Evolutionary conservation across 2,329 filamentous ascomycete species (phyloP), one percentile per base, ranked within the genome.

Genomic region (Monilinia fructigena): DNA sequence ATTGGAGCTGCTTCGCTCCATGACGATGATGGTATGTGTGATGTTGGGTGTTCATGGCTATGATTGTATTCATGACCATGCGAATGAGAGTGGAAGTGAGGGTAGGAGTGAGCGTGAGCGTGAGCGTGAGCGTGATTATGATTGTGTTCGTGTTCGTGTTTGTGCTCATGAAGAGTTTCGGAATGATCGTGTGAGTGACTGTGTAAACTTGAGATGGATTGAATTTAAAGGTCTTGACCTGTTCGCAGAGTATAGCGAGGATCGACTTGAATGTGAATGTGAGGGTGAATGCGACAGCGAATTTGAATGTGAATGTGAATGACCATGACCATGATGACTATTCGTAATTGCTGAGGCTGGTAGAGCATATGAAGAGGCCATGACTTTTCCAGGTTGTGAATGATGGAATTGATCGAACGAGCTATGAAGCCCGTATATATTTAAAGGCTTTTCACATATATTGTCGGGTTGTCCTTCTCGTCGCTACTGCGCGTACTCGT

Each of bases 331-430:
- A 56, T 67, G 66, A 62, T 76, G 74, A 55, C 70, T 71, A 66
- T 75, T 70, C 58, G 73, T 73, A 48, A 75, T 73, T 52, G 74
- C 71, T 42, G 75, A 75, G 50, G 72, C 74, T 59, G 75, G 75
- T 35, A 76, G 71, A 66, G 74, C 73, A 70, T 76, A 76, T 48
- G 74, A 72, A 54, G 75, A 76, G 68, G 75, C 75, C 75, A 77
- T 77, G 6, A 53, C 55, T 65, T 54, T 38, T 23, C 23, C 23
- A 23, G 23, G 23, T 23, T 23, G 72, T 56, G 50, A 28, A 56
- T 54, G 64, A 66, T 56, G 55, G 35, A 16, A 56, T 45, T 42
- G 42, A 50, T 65, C 8, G 48, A 63, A 69, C 50, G 70, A 74
- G 72, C 71, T 59, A 65, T 63, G 66, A 68, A 63, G 72, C 71